Conservation (phyloP, 371 early-diverging fungal genomes). For the Mortierella sp. region DNA sequence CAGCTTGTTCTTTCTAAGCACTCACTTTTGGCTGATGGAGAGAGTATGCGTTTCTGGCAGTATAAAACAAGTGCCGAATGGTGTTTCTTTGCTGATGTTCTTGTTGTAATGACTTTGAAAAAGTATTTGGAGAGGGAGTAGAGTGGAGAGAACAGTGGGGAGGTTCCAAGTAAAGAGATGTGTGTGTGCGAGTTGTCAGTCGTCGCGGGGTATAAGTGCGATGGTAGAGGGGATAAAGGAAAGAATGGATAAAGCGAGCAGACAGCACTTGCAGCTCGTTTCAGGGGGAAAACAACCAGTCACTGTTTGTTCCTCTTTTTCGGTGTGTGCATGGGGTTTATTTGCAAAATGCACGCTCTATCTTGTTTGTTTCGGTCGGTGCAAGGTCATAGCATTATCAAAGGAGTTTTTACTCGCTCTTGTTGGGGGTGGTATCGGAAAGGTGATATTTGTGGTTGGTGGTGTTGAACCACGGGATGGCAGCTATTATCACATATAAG, state of each 20-base stretch:
- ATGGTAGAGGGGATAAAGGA: neutral
- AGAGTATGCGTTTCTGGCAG: neutral
- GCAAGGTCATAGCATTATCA: neutral
- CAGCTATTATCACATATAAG: constrained; percentile 57
- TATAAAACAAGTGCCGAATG: neutral
- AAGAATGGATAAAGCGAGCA: neutral
- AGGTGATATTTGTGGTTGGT: constrained; percentile 87
- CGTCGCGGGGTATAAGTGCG: neutral
- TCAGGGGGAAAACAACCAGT: constrained; percentile 10
- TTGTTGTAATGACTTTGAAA: neutral
- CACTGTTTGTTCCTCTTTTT: neutral
- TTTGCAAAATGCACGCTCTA: too few species aligned
- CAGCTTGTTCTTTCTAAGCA: neutral
- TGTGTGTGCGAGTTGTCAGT: neutral
- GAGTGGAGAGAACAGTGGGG: neutral
- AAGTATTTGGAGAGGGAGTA: neutral
- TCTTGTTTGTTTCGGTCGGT: neutral
- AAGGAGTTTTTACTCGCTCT: constrained; percentile 23
- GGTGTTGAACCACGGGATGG: constrained; percentile 87
- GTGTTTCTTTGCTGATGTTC: neutral
- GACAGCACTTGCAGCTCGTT: neutral
- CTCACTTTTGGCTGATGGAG: neutral
- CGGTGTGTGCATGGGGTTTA: neutral
- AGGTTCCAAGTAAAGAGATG: neutral
- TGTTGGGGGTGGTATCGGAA: constrained; percentile 65